These are phyloP conservation scores for Fusarium sterilihyphosum DNA, from an alignment of 2,329 filamentous ascomycete genomes.

Conservation along the genomic window DNA sequence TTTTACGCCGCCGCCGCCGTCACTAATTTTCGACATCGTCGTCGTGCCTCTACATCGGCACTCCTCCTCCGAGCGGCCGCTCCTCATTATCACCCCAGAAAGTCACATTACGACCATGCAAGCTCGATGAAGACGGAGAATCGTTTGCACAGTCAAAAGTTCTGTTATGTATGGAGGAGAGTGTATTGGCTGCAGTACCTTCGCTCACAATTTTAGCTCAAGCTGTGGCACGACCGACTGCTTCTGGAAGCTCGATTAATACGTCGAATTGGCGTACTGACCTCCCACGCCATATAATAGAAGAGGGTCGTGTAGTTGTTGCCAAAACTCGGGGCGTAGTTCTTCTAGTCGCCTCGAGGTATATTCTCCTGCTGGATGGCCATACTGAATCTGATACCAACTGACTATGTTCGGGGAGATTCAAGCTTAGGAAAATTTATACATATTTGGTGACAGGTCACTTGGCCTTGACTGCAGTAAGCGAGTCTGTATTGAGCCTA, in stretches of 20 bases:
- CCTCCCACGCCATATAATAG: not conserved
- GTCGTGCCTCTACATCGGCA: constrained; percentile 6
- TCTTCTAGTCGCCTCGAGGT: not conserved
- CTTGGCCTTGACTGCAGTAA: constrained; percentile 1
- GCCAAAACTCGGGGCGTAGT: not conserved
- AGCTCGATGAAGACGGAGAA: constrained; percentile 23
- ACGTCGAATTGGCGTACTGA: not conserved
- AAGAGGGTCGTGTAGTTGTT: not conserved
- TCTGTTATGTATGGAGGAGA: not conserved
- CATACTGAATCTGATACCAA: constrained; percentile 6
- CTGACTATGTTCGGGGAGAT: constrained; percentile 13
- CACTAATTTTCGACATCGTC: constrained; percentile 8
- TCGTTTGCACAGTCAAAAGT: constrained; percentile 20
- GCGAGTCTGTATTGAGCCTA: constrained; percentile 25
- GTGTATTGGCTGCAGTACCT: not conserved
- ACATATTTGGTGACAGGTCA: constrained; percentile 19
- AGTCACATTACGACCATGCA: constrained; percentile 24
- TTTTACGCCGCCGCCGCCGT: not conserved
- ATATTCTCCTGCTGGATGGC: not conserved
- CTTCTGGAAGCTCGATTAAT: constrained; percentile 13
- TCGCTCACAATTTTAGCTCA: constrained; percentile 16
- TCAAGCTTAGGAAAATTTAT: constrained; percentile 12
- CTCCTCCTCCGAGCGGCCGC: constrained; percentile 30
- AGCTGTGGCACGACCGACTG: constrained; percentile 27
- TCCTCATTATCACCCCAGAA: constrained; percentile 14